Percentiles rank a stretch among this genome's conserved stretches.
Evolutionary conservation across 495 filamentous ascomycete species (phyloP).

Genomic region (Aspergillus asperescens): DNA sequence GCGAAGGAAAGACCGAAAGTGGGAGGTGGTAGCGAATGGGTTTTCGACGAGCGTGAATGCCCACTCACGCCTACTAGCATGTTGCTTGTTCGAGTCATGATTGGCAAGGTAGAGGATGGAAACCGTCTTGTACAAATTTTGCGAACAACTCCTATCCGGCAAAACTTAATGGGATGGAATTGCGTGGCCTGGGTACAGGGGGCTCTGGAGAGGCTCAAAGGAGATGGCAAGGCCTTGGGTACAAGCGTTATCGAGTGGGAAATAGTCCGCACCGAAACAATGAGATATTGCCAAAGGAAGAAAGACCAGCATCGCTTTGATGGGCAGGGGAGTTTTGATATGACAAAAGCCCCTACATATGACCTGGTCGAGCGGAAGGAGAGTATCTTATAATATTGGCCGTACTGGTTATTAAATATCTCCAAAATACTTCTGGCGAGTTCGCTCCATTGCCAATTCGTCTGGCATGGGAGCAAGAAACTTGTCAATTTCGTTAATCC

Average conservation of each 20-base stretch:
- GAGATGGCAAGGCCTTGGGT: conserved; percentile 32
- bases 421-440: conserved; percentile 39
- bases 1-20: conserved; percentile 22
- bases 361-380: conserved; percentile 35
- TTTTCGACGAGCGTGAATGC: conserved; percentile 27
- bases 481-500: conserved; percentile 44
- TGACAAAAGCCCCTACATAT: conserved; percentile 28
- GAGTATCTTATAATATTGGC: conserved; percentile 14
- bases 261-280: conserved; percentile 24
- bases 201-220: conserved; percentile 28
- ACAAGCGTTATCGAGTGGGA: conserved; percentile 32
- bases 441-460: conserved; percentile 44
- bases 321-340: conserved; percentile 24
- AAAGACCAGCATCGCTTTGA: conserved; percentile 33
- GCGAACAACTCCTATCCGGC: conserved; percentile 27
- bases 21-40: conserved; percentile 23
- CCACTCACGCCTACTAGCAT: conserved; percentile 22
- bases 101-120: conserved; percentile 39
- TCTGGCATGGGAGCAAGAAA: conserved; percentile 43
- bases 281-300: conserved; percentile 34
- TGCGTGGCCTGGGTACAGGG: conserved; percentile 41
- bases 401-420: conserved; percentile 19
- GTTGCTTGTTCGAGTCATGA: conserved; percentile 41
- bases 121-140: conserved; percentile 26
- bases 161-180: conserved; percentile 32